Evolutionary conservation across 106 monocot species (phyloP), one percentile per base, ranked within the genome.

Genomic region (Dendrobium huoshanense): DNA sequence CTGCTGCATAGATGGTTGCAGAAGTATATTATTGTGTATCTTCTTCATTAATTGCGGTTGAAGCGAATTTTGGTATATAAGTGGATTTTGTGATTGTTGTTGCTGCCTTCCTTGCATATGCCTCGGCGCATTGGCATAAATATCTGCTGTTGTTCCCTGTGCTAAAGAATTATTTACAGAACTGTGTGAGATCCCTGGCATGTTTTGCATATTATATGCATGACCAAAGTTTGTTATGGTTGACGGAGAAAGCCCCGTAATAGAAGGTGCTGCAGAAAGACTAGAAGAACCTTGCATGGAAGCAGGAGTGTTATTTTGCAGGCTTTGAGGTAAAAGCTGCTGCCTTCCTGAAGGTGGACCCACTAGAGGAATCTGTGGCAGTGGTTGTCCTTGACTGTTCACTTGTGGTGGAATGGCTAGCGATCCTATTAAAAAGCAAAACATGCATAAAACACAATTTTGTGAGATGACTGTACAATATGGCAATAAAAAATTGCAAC

Each of bases 91-190:
- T 55, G 91, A 59, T 47, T 83, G 87, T 31, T 89, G 91, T 24
- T 85, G 88, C 74, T 79, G 84, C 82, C 89, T 86, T 79, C 82
- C 85, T 72, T 83, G 88, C 25, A 91, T 81, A 77, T 85, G 91
- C 79, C 91, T 94, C 51, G 88, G 95, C 43, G 87, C 72, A 78
- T 84, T 88, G 22, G 85, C 79, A 89, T 92, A 95, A 61, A 94
- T 84, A 76, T 86, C 91, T 80, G 79, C 4, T 40, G 82, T 27
- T 49, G 78, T 43, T 72, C 56, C 79, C 77, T 91, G 90, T 16
- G 82, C 85, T 59, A 77, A 24, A 72, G 87, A 75, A 80, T 85
- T 87, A 72, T 72, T 89, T 47, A 85, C 77, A 72, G 85, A 72
- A 47, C 80, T 86, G 18, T 86, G 86, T 5, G 86, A 82, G 29